These are phyloP conservation scores for Sonneratia caseolaris DNA, from an alignment of 345 rosid species.

Conservation along the genomic window DNA sequence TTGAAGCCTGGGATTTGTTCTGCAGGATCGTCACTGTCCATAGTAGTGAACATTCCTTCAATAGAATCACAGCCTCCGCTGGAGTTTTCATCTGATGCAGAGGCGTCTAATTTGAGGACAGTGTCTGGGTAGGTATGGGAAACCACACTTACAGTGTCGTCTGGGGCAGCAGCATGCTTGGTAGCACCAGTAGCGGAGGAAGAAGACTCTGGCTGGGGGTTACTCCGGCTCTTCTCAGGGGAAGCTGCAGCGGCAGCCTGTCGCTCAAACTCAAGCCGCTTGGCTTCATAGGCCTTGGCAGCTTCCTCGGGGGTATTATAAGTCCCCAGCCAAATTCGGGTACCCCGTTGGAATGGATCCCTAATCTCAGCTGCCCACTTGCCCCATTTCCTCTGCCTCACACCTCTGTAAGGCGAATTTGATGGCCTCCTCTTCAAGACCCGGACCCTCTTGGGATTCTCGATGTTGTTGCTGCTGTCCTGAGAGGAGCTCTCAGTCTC, in stretches of 20 bases:
- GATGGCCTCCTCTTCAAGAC: constrained; percentile 8
- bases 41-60: constrained; percentile 11
- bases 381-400: constrained; percentile 81
- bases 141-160: constrained; percentile 34
- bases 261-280: constrained; percentile 50
- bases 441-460: constrained; percentile 18
- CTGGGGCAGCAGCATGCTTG: constrained; percentile 17
- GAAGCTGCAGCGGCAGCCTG: constrained; percentile 5
- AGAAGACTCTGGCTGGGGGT: neutral
- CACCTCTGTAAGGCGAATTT: constrained; percentile 31
- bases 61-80: neutral
- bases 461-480: constrained; percentile 46
- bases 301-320: constrained; percentile 65
- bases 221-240: constrained; percentile 8
- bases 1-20: constrained; percentile 39
- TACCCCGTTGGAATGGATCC: constrained; percentile 40
- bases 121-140: constrained; percentile 49
- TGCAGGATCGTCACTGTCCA: constrained; percentile 19
- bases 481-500: constrained; percentile 59
- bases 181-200: constrained; percentile 6
- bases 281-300: constrained; percentile 51
- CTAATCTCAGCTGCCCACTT: constrained; percentile 88
- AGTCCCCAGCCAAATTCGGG: constrained; percentile 76
- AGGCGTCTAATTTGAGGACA: constrained; percentile 38
- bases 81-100: constrained; percentile 17